Evolutionary conservation across 768 basidiomycete species (phyloP).

Genomic region (Tephrocybe sp.): DNA sequence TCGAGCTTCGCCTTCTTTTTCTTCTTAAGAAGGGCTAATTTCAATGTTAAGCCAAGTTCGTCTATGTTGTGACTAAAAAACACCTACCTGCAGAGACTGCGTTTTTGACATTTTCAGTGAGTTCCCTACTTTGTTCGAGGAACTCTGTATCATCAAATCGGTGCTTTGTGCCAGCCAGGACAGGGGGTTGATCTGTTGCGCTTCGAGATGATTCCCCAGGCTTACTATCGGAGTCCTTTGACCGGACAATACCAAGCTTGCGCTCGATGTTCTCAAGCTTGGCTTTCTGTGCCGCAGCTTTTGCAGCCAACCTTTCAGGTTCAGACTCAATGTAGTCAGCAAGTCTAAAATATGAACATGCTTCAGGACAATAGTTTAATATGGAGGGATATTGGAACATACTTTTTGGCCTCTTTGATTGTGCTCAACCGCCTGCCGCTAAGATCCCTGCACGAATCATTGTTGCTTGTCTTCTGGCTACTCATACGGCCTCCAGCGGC

Average conservation of each 20-base stretch:
- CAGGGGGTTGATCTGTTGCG: conserved; percentile 35
- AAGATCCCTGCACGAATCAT: conserved; percentile 92
- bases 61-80: background rate
- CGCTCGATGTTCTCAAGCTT: conserved; percentile 86
- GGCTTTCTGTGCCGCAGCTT: conserved; percentile 70
- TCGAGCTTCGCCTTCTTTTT: conserved; percentile 65
- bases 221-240: conserved; percentile 21
- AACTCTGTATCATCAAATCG: conserved; percentile 92
- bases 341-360: conserved; percentile 42
- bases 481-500: conserved; percentile 98
- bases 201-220: conserved; percentile 27
- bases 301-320: conserved; percentile 75
- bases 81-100: conserved; percentile 80
- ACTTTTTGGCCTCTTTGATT: conserved; percentile 96
- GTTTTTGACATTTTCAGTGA: conserved; percentile 87
- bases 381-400: conserved; percentile 20
- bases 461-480: conserved; percentile 91
- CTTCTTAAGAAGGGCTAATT: conserved; percentile 66
- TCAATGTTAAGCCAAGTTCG: background rate
- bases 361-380: background rate
- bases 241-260: conserved; percentile 67
- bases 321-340: conserved; percentile 86
- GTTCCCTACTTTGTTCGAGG: conserved; percentile 85
- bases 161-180: conserved; percentile 74
- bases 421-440: conserved; percentile 88